A percentile compares a stretch with the other conserved stretches of the same genome.
Conservation (phyloP, 176 grass and related monocot genomes). For the Dendrocalamus sinicus region DNA sequence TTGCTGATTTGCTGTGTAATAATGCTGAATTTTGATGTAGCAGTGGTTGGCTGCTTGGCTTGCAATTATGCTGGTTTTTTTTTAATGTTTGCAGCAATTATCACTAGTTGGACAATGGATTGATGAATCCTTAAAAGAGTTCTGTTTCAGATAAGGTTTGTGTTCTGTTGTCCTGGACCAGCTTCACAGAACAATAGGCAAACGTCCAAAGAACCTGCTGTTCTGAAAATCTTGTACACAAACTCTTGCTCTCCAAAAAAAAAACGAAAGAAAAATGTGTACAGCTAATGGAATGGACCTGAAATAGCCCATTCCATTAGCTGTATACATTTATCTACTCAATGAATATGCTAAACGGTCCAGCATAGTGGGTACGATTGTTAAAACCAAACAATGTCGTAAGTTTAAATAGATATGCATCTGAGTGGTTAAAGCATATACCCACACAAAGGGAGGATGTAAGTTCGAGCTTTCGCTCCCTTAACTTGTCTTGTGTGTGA, state of each 20-base stretch:
- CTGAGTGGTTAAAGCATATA: too few species aligned
- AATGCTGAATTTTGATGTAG: not conserved
- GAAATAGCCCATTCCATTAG: not conserved
- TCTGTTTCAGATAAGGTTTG: not conserved
- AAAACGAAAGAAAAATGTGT: not conserved
- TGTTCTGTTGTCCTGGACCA: not conserved
- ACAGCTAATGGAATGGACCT: too few species aligned
- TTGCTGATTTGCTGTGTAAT: not conserved
- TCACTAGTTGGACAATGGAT: not conserved
- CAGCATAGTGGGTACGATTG: not conserved
- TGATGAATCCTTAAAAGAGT: not conserved
- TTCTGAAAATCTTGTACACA: not conserved
- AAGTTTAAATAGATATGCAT: too few species aligned
- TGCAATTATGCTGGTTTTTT: not conserved
- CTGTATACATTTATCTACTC: not conserved
- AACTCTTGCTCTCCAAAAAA: not conserved
- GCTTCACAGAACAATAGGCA: not conserved
- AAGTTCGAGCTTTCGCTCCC: not conserved
- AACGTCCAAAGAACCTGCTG: too few species aligned
- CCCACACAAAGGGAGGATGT: too few species aligned
- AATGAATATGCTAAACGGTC: not conserved
- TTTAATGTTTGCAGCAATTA: not conserved
- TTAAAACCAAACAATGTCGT: not conserved
- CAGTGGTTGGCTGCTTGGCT: not conserved
- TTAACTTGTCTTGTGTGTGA: too few species aligned